Conservation (phyloP, 495 filamentous ascomycete species). For the Penicillium nucicola region DNA sequence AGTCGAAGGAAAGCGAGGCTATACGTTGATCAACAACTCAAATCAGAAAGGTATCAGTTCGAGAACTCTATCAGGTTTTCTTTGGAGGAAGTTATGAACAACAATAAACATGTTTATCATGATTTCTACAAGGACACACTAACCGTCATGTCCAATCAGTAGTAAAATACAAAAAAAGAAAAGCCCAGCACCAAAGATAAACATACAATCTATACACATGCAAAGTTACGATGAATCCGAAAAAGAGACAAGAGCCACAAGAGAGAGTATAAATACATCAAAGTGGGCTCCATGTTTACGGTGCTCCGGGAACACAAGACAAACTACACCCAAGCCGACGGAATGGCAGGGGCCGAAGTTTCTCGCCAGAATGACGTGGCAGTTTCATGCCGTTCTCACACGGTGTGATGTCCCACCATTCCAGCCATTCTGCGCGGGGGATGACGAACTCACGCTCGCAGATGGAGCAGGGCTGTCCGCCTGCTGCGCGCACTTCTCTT, state of each 20-base stretch:
- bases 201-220: slow-evolving; percentile 1
- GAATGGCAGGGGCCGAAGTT: slow-evolving; percentile 56
- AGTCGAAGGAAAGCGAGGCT: too few species aligned
- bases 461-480: slow-evolving; percentile 56
- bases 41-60: too few species aligned
- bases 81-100: too few species aligned
- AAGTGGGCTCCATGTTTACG: background rate
- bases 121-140: background rate
- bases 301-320: slow-evolving; percentile 50
- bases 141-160: background rate
- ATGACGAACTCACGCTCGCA: slow-evolving; percentile 58
- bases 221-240: background rate
- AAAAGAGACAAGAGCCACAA: background rate
- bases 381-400: slow-evolving; percentile 45
- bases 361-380: slow-evolving; percentile 32
- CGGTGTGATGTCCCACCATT: slow-evolving; percentile 61
- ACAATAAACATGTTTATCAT: background rate
- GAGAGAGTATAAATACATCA: background rate
- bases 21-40: too few species aligned
- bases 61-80: too few species aligned
- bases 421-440: slow-evolving; percentile 65
- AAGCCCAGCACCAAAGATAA: background rate
- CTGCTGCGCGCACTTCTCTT: slow-evolving; percentile 42
- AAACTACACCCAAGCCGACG: slow-evolving; percentile 62
- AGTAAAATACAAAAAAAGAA: background rate